phyloP scores from a whole-genome alignment of 2,329 filamentous ascomycete species.

The Trichoderma polysporum region DNA sequence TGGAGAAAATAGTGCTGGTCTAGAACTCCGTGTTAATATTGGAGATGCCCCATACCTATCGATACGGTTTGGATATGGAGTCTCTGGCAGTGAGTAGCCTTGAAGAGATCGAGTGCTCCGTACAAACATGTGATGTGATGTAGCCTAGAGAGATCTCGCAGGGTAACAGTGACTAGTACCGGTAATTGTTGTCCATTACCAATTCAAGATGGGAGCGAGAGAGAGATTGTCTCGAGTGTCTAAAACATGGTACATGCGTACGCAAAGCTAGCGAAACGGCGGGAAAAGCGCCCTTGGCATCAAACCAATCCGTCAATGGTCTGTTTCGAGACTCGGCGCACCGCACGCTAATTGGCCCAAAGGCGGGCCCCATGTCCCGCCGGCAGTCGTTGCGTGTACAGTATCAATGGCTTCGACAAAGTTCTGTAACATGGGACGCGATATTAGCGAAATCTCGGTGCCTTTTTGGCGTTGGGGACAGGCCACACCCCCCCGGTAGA shows the following conservation, averaged over 20 bases:
- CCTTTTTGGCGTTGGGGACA: background rate
- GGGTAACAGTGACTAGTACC: background rate
- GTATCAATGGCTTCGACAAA: background rate
- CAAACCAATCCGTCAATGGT: slow-evolving; percentile 8
- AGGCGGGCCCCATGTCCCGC: background rate
- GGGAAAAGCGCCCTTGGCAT: slow-evolving; percentile 13
- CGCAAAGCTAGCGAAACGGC: background rate
- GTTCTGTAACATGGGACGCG: slow-evolving; percentile 14
- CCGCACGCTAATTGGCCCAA: slow-evolving; percentile 9
- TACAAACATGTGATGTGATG: background rate
- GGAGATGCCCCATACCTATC: background rate
- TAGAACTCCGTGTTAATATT: background rate
- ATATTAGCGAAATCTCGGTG: slow-evolving; percentile 7
- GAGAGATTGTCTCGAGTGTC: no score
- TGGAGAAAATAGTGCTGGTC: background rate
- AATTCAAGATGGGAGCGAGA: background rate
- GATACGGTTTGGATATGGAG: background rate
- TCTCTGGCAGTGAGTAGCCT: background rate
- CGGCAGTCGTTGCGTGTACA: slow-evolving; percentile 6
- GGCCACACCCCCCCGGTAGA: background rate
- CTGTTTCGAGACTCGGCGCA: slow-evolving; percentile 16
- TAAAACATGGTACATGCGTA: background rate
- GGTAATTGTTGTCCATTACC: background rate
- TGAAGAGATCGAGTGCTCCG: background rate
- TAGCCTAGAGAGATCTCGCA: background rate